Conservation (phyloP, 768 basidiomycete genomes). For the Pulveroboletus sp. region DNA sequence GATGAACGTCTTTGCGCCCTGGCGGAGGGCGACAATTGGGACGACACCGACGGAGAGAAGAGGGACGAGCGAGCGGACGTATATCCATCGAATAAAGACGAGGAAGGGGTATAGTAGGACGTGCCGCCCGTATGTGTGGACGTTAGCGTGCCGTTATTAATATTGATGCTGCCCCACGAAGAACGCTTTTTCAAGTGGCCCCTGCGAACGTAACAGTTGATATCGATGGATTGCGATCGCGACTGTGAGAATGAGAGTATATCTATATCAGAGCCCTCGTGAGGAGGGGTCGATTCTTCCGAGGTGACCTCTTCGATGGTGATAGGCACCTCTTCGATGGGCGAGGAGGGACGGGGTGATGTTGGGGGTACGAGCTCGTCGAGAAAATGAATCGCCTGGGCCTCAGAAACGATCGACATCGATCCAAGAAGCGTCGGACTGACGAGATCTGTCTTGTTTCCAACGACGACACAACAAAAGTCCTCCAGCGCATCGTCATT, state of each 20-base stretch:
- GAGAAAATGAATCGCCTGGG: conserved; percentile 50
- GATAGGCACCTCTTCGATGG: conserved; percentile 9
- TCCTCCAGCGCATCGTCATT: conserved; percentile 55
- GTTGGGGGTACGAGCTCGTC: conserved; percentile 49
- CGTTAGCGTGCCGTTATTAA: conserved; percentile 47
- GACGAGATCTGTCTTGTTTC: conserved; percentile 72
- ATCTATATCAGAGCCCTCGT: conserved; percentile 8
- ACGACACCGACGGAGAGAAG: conserved; percentile 32
- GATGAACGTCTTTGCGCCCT: conserved; percentile 36
- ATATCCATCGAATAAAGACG: conserved; percentile 63
- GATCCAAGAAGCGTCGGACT: conserved; percentile 7
- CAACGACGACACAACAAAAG: conserved; percentile 68
- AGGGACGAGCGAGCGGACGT: conserved; percentile 61
- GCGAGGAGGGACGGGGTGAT: conserved; percentile 8
- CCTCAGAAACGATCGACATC: conserved; percentile 30
- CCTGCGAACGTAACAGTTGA: conserved; percentile 24
- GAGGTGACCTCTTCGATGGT: conserved; percentile 7
- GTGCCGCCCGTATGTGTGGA: conserved; percentile 56
- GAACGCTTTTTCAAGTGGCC: conserved; percentile 35
- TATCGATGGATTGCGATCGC: conserved; percentile 20
- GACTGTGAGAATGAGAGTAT: conserved; percentile 21
- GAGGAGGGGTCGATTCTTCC: conserved; percentile 13
- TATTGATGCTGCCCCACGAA: conserved; percentile 42
- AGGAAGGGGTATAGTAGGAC: conserved; percentile 74
- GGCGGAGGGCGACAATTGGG: conserved; percentile 25